Evolutionary conservation across 768 basidiomycete genomes (phyloP).

Genomic region (Terana coerulea): DNA sequence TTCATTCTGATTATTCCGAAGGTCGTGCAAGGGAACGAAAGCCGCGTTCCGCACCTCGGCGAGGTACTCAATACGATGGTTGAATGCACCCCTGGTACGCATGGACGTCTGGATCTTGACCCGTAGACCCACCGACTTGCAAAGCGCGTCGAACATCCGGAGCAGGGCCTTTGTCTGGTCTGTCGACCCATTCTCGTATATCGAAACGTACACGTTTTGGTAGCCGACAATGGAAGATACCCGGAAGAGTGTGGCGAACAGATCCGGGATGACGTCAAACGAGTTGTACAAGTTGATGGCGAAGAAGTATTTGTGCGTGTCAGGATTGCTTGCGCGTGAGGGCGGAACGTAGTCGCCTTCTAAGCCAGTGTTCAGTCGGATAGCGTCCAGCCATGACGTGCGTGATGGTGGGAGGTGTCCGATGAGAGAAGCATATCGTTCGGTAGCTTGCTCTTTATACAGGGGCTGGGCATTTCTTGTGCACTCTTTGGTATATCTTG

Average conservation of each 20-base stretch:
- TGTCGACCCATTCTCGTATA: slow-evolving; percentile 98
- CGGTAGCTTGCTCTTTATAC: slow-evolving; percentile 79
- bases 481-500: slow-evolving; percentile 93
- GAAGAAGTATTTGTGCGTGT: slow-evolving; percentile 97
- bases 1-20: slow-evolving; percentile 88
- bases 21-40: slow-evolving; percentile 91
- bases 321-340: slow-evolving; percentile 33
- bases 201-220: slow-evolving; percentile 97
- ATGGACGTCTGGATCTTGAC: slow-evolving; percentile 91
- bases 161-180: slow-evolving; percentile 98
- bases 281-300: slow-evolving; percentile 99
- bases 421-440: slow-evolving; percentile 81
- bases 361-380: slow-evolving; percentile 45
- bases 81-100: slow-evolving; percentile 93
- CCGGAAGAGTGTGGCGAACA: slow-evolving; percentile 95
- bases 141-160: slow-evolving; percentile 91
- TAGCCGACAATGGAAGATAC: slow-evolving; percentile 90
- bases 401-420: slow-evolving; percentile 65
- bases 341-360: slow-evolving; percentile 35
- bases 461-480: slow-evolving; percentile 79
- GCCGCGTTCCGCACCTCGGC: slow-evolving; percentile 99
- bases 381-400: slow-evolving; percentile 56
- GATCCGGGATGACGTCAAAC: slow-evolving; percentile 96
- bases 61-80: slow-evolving; percentile 99
- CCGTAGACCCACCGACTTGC: slow-evolving; percentile 84